Conservation (phyloP, 1,284 basidiomycete species). For the Phellinidium pouzarii region DNA sequence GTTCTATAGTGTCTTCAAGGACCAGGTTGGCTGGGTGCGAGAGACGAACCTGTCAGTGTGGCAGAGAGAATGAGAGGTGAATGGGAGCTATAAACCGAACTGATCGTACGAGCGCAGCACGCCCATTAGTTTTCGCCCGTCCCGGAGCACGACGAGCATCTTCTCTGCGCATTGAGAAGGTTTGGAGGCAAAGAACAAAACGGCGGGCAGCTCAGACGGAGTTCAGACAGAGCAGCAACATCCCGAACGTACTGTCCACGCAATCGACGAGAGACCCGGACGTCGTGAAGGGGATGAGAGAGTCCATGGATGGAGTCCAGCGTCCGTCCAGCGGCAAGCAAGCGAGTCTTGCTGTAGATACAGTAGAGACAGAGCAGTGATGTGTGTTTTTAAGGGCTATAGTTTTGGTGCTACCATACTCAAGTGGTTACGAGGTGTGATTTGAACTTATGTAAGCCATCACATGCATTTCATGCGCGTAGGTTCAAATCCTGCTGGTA, state of each 20-base stretch:
- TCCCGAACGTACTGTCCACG: slow-evolving; percentile 92
- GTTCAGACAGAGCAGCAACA: slow-evolving; percentile 40
- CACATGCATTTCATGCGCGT: too few species aligned
- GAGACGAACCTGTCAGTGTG: background rate
- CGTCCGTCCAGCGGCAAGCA: too few species aligned
- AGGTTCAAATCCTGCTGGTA: too few species aligned
- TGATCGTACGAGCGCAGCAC: slow-evolving; percentile 98
- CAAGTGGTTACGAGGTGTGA: too few species aligned
- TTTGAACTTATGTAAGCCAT: too few species aligned
- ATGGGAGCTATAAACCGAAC: slow-evolving; percentile 66
- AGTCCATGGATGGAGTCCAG: slow-evolving; percentile 63
- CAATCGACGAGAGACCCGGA: slow-evolving; percentile 95
- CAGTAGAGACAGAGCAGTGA: background rate
- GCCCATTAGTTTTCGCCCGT: slow-evolving; percentile 94
- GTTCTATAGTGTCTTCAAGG: slow-evolving; percentile 83
- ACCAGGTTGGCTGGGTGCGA: slow-evolving; percentile 80
- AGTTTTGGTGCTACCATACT: too few species aligned
- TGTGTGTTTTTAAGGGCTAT: background rate
- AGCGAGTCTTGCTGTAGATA: too few species aligned
- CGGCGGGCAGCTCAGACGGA: slow-evolving; percentile 36
- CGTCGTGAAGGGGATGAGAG: slow-evolving; percentile 92
- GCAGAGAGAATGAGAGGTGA: background rate
- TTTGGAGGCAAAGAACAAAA: background rate
- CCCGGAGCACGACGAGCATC: slow-evolving; percentile 94
- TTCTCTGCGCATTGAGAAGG: slow-evolving; percentile 61